A percentile compares a stretch with the other conserved stretches of the same genome.
phyloP scores from a whole-genome alignment of 225 moss, liverwort and hornwort genomes.

The Marchantia polymorpha region DNA sequence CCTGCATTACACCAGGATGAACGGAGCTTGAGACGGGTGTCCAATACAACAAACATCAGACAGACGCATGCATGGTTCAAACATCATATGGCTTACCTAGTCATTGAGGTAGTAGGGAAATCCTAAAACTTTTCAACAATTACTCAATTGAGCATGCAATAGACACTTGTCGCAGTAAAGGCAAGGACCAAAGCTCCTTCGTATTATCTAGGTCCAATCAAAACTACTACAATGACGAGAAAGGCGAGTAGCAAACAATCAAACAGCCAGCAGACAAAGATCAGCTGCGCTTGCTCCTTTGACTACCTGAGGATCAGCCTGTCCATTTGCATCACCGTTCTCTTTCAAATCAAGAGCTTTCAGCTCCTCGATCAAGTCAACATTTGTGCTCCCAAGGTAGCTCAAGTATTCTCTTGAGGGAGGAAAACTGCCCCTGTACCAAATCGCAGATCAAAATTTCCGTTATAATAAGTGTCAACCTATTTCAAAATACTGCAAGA shows the following conservation, averaged over 20 bases:
- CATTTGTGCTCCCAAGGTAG: slow-evolving; percentile 46
- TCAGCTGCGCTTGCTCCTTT: not conserved
- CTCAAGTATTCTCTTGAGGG: slow-evolving; percentile 54
- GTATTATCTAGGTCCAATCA: not conserved
- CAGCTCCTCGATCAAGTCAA: slow-evolving; percentile 57
- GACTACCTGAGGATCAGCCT: slow-evolving; percentile 33
- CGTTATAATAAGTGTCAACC: too few species aligned
- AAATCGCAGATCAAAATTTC: not conserved
- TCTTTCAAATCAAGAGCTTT: slow-evolving; percentile 49
- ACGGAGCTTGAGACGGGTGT: not conserved
- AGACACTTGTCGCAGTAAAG: not conserved
- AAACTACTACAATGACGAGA: not conserved
- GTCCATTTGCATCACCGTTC: slow-evolving; percentile 66
- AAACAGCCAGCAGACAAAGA: not conserved
- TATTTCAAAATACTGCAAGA: too few species aligned
- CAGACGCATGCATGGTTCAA: not conserved
- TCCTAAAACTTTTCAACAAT: too few species aligned
- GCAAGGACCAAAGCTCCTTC: not conserved
- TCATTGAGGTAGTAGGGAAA: too few species aligned
- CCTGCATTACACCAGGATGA: slow-evolving; percentile 30
- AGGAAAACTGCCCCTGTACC: slow-evolving; percentile 50
- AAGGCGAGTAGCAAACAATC: not conserved
- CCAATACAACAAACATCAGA: not conserved
- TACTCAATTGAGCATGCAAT: not conserved
- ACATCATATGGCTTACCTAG: not conserved